Percentiles rank a stretch among this genome's conserved stretches.
Evolutionary conservation across 441 rosid species (phyloP).

Genomic region (Capsella rubella): DNA sequence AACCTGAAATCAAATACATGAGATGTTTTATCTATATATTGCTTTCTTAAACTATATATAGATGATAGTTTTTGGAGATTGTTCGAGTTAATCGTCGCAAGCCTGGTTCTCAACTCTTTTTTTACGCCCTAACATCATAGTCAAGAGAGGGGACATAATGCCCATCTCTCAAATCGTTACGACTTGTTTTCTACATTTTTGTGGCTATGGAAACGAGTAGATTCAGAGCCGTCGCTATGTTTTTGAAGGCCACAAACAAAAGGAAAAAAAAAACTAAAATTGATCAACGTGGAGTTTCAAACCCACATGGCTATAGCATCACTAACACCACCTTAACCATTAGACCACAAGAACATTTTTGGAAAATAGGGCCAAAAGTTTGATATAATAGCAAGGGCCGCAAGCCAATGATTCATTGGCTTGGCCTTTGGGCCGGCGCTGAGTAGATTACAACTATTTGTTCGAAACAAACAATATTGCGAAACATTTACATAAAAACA

Average conservation of each 20-base stretch:
- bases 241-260: too few species aligned
- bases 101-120: neutral
- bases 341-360: too few species aligned
- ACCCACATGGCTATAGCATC: too few species aligned
- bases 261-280: too few species aligned
- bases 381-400: too few species aligned
- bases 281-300: too few species aligned
- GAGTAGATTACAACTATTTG: neutral
- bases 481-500: neutral
- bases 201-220: neutral
- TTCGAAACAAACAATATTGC: neutral
- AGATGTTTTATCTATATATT: neutral
- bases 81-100: neutral
- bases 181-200: neutral
- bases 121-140: neutral
- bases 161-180: neutral
- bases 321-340: too few species aligned
- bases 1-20: neutral
- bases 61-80: neutral
- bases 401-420: too few species aligned
- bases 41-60: neutral
- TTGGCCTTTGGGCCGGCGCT: too few species aligned
- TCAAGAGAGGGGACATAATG: neutral
- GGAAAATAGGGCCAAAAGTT: too few species aligned
- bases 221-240: too few species aligned